phyloP scores from a whole-genome alignment of 345 rosid species.

The Euphorbia pulcherrima region DNA sequence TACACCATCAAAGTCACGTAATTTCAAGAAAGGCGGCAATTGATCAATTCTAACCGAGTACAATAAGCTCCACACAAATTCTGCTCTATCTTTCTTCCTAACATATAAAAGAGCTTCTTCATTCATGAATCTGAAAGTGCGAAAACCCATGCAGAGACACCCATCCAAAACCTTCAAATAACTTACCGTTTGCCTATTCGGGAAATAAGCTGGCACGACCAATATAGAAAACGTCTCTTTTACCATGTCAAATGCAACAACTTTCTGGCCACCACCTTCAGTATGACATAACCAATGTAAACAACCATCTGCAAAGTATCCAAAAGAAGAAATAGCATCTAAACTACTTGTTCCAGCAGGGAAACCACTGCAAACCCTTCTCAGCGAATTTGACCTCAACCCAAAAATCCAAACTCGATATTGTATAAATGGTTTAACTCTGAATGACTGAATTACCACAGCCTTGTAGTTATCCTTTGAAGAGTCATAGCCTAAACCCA shows the following conservation, averaged over 20 bases:
- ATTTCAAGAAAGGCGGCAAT: background rate
- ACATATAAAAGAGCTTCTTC: background rate
- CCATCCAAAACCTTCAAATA: background rate
- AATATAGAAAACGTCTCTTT: background rate
- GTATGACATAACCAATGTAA: background rate
- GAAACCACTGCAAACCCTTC: no score
- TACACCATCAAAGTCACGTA: background rate
- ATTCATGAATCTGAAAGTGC: no score
- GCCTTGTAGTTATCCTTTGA: no score
- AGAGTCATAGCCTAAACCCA: no score
- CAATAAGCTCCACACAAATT: background rate
- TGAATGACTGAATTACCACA: no score
- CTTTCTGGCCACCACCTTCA: no score
- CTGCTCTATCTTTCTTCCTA: background rate
- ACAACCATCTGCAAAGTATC: background rate
- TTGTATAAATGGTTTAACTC: no score
- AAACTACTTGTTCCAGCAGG: no score
- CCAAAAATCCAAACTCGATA: no score
- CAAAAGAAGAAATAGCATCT: no score
- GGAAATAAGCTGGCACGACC: background rate
- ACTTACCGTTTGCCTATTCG: background rate
- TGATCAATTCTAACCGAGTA: background rate
- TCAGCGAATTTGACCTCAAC: no score
- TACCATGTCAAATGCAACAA: background rate
- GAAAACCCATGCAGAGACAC: background rate